Base-by-base conservation (phyloP, 2,329 filamentous ascomycete species). In the Colletotrichum sp. region DNA sequence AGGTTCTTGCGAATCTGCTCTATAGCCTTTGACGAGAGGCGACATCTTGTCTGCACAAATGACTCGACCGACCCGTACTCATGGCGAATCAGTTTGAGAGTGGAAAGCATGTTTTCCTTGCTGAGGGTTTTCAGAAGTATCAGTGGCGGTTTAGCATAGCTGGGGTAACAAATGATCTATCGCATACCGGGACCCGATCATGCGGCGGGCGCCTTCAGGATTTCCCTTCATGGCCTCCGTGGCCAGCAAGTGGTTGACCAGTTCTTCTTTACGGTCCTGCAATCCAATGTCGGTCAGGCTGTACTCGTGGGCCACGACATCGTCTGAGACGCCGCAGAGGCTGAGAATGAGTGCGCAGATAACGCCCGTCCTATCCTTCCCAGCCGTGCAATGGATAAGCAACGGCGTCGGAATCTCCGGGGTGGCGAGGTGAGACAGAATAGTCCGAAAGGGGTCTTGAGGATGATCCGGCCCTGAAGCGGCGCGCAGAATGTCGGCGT, bases 351-450 rank as follows among this genome's bases (percentile, higher is more conserved):
- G 79, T 5, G 93, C 94, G 65, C 91, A 90, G 60, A 95, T 84
- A 6, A 96, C 88, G 3, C 94, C 94, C 0, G 94, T 96, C 59
- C 94, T 88, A 82, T 96, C 94, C 83, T 96, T 96, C 15, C 94
- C 94, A 0, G 93, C 93, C 0, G 93, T 94, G 83, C 94, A 96
- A 81, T 96, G 94, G 9, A 95, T 86, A 8, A 95, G 85, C 12
- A 93, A 83, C 9, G 92, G 91, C 2, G 85, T 77, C 4, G 84
- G 79, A 3, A 87, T 81, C 6, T 80, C 78, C 15, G 80, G 67
- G 21, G 79, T 78, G 80, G 90, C 82, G 9, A 95, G 85, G 79
- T 94, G 90, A 18, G 84, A 81, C 52, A 95, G 86, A 60, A 90
- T 86, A 3, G 83, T 85, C 39, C 80, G 83, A 75, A 95, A 93